Evolutionary conservation across 2,329 filamentous ascomycete species (phyloP).

Genomic region (Triangularia setosa): DNA sequence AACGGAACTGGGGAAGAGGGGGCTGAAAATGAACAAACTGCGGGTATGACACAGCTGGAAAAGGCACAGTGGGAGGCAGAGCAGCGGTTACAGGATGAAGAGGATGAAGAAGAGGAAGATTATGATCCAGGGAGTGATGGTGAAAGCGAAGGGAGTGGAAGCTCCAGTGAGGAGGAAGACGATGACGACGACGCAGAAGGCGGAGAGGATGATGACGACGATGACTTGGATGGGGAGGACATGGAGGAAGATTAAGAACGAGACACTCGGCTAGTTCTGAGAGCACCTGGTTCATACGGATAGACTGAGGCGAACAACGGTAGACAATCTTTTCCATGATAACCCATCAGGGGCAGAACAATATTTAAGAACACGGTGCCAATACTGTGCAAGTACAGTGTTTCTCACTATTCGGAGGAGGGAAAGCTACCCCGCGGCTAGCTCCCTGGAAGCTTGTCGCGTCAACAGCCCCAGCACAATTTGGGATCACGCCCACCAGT

Average conservation of each 20-base stretch:
- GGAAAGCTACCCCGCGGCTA: not conserved
- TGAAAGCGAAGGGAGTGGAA: slow-evolving; percentile 55
- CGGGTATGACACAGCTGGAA: slow-evolving; percentile 46
- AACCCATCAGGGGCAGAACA: not conserved
- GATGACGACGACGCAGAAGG: slow-evolving; percentile 50
- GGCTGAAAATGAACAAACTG: slow-evolving; percentile 33
- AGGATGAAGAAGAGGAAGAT: slow-evolving; percentile 63
- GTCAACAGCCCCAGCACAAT: not conserved
- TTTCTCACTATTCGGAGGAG: not conserved
- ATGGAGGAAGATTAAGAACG: slow-evolving; percentile 5
- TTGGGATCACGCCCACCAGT: not conserved
- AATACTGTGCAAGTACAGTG: not conserved
- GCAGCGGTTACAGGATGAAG: slow-evolving; percentile 54
- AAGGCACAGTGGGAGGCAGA: slow-evolving; percentile 49
- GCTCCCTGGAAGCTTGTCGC: not conserved
- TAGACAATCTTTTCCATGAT: not conserved
- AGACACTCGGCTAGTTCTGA: not conserved
- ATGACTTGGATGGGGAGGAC: slow-evolving; percentile 31
- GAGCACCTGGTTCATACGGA: not conserved
- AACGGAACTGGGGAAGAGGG: slow-evolving; percentile 36
- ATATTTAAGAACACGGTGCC: not conserved
- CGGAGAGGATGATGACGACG: slow-evolving; percentile 39
- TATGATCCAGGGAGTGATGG: slow-evolving; percentile 61
- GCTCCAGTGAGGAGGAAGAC: slow-evolving; percentile 45
- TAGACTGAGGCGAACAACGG: not conserved